A percentile compares a stretch with the other conserved stretches of the same genome.
Evolutionary conservation across 345 rosid species (phyloP).

Genomic region (Rubroshorea leprosula): DNA sequence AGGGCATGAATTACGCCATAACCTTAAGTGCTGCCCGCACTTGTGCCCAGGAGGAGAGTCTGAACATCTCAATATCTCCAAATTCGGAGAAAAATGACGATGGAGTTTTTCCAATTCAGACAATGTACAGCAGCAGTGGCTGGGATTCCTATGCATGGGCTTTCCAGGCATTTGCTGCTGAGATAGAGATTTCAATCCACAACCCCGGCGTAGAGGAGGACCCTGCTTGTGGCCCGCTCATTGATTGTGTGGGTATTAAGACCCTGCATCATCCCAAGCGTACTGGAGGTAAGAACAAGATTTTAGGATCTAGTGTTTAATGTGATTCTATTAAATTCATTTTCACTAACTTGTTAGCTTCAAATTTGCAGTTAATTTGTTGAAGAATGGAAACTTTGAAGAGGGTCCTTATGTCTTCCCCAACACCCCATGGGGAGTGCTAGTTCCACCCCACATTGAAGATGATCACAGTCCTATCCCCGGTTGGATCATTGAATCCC

Average conservation of each 20-base stretch:
- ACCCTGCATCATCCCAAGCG: slow-evolving; percentile 41
- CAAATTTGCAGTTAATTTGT: slow-evolving; percentile 34
- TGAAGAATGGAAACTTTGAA: slow-evolving; percentile 72
- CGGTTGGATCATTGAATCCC: slow-evolving; percentile 79
- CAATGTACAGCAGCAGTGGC: slow-evolving; percentile 74
- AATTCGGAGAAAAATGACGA: slow-evolving; percentile 34
- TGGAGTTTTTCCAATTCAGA: slow-evolving; percentile 73
- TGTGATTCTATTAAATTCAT: too few species aligned
- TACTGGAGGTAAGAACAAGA: slow-evolving; percentile 21
- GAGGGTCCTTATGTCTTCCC: slow-evolving; percentile 77
- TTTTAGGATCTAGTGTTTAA: too few species aligned
- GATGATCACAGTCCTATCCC: slow-evolving; percentile 78
- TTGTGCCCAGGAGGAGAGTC: slow-evolving; percentile 74
- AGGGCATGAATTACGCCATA: slow-evolving; percentile 46
- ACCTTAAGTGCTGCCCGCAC: slow-evolving; percentile 78
- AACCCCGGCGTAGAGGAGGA: slow-evolving; percentile 71
- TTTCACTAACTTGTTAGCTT: background rate
- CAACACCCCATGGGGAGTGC: slow-evolving; percentile 67
- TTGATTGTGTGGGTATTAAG: slow-evolving; percentile 63
- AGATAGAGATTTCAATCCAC: slow-evolving; percentile 50
- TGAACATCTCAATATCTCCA: slow-evolving; percentile 65
- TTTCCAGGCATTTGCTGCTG: slow-evolving; percentile 43
- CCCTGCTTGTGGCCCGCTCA: slow-evolving; percentile 78
- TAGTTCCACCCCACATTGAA: slow-evolving; percentile 71
- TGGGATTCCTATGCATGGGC: slow-evolving; percentile 89